phyloP scores from a whole-genome alignment of 2,329 filamentous ascomycete genomes.

The Biscogniauxia mediterranea region DNA sequence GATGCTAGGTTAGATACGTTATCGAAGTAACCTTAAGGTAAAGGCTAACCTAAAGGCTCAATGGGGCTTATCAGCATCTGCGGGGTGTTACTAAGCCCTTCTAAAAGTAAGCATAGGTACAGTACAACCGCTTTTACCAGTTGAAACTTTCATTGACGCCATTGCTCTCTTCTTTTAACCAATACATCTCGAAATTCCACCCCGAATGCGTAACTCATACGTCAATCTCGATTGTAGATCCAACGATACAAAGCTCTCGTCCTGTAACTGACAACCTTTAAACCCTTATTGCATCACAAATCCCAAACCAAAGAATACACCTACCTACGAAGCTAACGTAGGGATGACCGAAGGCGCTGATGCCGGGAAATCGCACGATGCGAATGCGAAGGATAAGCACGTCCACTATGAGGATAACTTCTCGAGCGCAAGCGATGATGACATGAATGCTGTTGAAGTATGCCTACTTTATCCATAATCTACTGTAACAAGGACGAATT shows the following conservation, averaged over 20 bases:
- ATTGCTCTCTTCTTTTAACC: slow-evolving; percentile 8
- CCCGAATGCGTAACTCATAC: not conserved
- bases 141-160: slow-evolving; percentile 11
- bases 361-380: slow-evolving; percentile 14
- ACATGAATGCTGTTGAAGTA: slow-evolving; percentile 52
- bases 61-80: slow-evolving; percentile 10
- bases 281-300: not conserved
- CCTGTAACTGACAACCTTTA: too few relatives aligned
- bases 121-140: not conserved
- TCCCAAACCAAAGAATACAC: not conserved
- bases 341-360: slow-evolving; percentile 19
- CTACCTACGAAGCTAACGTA: not conserved
- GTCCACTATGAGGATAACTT: slow-evolving; percentile 38
- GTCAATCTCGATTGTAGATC: not conserved
- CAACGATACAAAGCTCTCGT: not conserved
- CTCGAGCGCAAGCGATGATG: slow-evolving; percentile 51
- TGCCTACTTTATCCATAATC: slow-evolving; percentile 8
- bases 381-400: slow-evolving; percentile 23
- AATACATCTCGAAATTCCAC: not conserved
- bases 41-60: not conserved
- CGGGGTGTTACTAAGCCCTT: slow-evolving; percentile 16
- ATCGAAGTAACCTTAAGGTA: not conserved
- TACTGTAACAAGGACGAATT: too few relatives aligned
- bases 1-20: not conserved
- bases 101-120: not conserved